Base-by-base conservation (phyloP, 2,329 filamentous ascomycete species). In the Fusarium keratoplasticum region DNA sequence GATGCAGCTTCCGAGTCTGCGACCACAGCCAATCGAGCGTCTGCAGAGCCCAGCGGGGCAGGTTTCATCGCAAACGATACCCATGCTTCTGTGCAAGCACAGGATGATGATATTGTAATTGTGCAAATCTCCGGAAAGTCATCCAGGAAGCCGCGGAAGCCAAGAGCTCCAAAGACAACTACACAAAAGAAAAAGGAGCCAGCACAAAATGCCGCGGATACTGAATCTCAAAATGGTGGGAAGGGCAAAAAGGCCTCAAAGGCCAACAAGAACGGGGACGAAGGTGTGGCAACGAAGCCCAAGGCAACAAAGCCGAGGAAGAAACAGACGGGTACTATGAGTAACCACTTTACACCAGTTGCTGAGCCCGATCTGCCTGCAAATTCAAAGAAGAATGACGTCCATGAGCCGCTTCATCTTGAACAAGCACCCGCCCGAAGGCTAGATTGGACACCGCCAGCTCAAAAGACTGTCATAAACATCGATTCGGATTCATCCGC, bases 361-460 rank as follows among this genome's bases (percentile, higher is more conserved):
- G 60, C 78, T 55, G 74, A 78, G 36, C 33, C 65, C 4, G 61
- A 66, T 25, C n/a, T 36, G 35, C 18, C 55, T 27, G 58, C 65
- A 25, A 77, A 76, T 35, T 5, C 38, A n/a, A 62, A 68, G 67
- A 73, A 61, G 54, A 71, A 31, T 65, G 77, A 66, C 68, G 82
- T 70, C 70, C 63, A 79, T n/a, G 82, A 83, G 58, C 77, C 83
- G 1, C 74, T 85, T 4, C 76, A 81, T 22, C 67, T 87, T 10
- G 86, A 88, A 61, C 81, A 80, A 54, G 93, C 92, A 9, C 80
- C 88, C 29, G 84, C 83, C 54, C 86, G 93, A 68, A 87, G 90
- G 69, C 78, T 83, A 16, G 87, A 91, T 67, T 95, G 93, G 93
- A 95, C 93, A 1, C 93, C 92, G 3, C 88, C 90, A 5, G 86